A percentile compares a stretch with the other conserved stretches of the same genome.
phyloP scores from a whole-genome alignment of 2,329 filamentous ascomycete genomes.

The Acrocalymma vagum region DNA sequence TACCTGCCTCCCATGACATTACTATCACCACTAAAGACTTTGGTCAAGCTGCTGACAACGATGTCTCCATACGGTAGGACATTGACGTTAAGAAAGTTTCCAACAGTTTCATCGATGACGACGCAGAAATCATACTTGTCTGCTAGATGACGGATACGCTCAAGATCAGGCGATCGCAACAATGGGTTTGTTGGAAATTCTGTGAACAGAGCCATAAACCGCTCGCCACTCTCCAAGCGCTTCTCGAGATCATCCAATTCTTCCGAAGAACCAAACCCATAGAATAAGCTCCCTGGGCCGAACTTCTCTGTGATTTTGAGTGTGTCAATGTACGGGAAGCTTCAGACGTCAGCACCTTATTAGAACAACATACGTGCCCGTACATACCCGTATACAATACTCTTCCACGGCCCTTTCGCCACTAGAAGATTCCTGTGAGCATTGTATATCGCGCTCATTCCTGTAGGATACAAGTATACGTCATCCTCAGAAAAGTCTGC shows the following conservation, averaged over 20 bases:
- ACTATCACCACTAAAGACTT: constrained; percentile 96
- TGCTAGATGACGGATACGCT: constrained; percentile 80
- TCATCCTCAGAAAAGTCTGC: constrained; percentile 81
- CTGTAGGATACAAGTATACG: constrained; percentile 86
- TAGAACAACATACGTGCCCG: not conserved
- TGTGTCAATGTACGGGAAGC: constrained; percentile 96
- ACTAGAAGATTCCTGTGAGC: constrained; percentile 78
- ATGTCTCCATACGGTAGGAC: constrained; percentile 89
- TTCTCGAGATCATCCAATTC: constrained; percentile 86
- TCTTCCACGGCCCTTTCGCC: constrained; percentile 71
- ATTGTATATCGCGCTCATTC: constrained; percentile 96
- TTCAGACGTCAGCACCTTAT: constrained; percentile 17
- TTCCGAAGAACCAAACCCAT: constrained; percentile 77
- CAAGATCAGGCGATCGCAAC: constrained; percentile 82
- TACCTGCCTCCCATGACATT: constrained; percentile 95
- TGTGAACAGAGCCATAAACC: constrained; percentile 85
- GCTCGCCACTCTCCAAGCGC: constrained; percentile 75
- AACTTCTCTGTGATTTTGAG: constrained; percentile 96
- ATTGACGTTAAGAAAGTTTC: constrained; percentile 95
- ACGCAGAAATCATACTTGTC: constrained; percentile 87
- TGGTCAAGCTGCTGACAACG: constrained; percentile 93
- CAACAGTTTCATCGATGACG: constrained; percentile 94
- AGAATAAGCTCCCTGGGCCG: constrained; percentile 87
- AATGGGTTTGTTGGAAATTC: constrained; percentile 96
- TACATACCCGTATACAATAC: constrained; percentile 80